phyloP scores from a whole-genome alignment of 2,329 filamentous ascomycete species.

The Diaporthe citrichinensis region DNA sequence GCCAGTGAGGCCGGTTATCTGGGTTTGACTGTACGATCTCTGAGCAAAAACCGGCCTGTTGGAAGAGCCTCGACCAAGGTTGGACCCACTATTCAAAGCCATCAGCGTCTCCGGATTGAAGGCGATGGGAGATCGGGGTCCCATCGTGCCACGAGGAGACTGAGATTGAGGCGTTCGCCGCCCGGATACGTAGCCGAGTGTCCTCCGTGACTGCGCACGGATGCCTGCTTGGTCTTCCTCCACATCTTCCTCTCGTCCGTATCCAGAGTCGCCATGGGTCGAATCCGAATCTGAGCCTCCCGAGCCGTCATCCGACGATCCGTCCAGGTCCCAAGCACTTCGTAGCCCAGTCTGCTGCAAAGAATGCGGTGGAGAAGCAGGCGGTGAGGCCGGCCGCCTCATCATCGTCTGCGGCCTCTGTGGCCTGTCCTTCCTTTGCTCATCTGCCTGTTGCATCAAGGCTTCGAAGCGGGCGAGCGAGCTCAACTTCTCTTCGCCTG shows the following conservation, averaged over 20 bases:
- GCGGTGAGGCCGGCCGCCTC: conserved; percentile 34
- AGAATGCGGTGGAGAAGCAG: conserved; percentile 32
- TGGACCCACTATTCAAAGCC: conserved; percentile 49
- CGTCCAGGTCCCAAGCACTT: conserved; percentile 67
- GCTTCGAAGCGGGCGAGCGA: conserved; percentile 77
- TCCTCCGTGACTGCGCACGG: conserved; percentile 62
- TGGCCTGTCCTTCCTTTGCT: conserved; percentile 60
- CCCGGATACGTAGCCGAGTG: conserved; percentile 65
- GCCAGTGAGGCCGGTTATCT: conserved; percentile 25
- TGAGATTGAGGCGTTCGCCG: conserved; percentile 57
- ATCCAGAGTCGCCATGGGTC: conserved; percentile 55
- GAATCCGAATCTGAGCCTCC: conserved; percentile 56
- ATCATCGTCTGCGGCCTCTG: conserved; percentile 47
- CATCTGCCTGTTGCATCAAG: conserved; percentile 73
- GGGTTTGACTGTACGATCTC: conserved; percentile 63
- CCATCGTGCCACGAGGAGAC: conserved; percentile 45
- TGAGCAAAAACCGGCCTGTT: conserved; percentile 60
- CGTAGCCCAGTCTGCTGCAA: conserved; percentile 54
- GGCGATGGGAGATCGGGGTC: conserved; percentile 49
- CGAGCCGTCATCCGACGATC: conserved; percentile 59
- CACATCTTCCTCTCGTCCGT: conserved; percentile 53
- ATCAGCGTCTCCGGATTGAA: conserved; percentile 53
- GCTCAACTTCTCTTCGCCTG: conserved; percentile 74
- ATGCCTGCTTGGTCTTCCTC: conserved; percentile 53
- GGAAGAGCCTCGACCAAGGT: conserved; percentile 51